phyloP scores from a whole-genome alignment of 1,284 basidiomycete species.

The Psilocybe mexicana region DNA sequence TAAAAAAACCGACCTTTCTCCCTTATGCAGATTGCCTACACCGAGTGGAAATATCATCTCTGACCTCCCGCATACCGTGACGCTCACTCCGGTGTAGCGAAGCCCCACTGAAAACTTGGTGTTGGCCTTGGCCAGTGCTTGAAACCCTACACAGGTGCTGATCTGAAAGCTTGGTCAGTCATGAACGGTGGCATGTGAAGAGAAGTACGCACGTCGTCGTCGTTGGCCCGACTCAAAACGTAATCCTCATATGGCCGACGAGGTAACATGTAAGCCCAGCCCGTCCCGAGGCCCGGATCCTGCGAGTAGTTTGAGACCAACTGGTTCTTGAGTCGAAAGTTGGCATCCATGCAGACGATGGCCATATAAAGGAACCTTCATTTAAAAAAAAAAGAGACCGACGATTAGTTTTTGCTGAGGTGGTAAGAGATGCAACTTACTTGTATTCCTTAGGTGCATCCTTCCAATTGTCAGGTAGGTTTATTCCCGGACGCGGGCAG shows the following conservation, averaged over 20 bases:
- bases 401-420: too few species aligned
- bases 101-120: constrained; percentile 4
- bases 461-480: constrained; percentile 20
- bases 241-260: not conserved
- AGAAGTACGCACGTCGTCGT: not conserved
- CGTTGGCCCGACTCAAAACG: not conserved
- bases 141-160: constrained; percentile 13
- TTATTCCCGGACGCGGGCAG: constrained; percentile 22
- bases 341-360: not conserved
- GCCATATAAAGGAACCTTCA: not conserved
- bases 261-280: constrained; percentile 5
- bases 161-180: not conserved
- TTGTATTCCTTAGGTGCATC: constrained; percentile 8
- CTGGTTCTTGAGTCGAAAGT: not conserved
- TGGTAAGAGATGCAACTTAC: constrained; percentile 5
- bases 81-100: constrained; percentile 3
- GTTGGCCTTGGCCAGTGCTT: constrained; percentile 9
- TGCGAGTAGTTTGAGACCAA: constrained; percentile 4
- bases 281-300: constrained; percentile 2
- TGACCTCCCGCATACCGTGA: constrained; percentile 1
- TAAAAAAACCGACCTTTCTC: constrained; percentile 4
- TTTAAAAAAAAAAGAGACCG: not conserved
- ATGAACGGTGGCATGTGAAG: too few species aligned
- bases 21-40: constrained; percentile 13
- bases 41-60: constrained; percentile 1